A percentile compares a stretch with the other conserved stretches of the same genome.
phyloP scores from a whole-genome alignment of 176 grass and related monocot genomes.

The Musa itinerans region DNA sequence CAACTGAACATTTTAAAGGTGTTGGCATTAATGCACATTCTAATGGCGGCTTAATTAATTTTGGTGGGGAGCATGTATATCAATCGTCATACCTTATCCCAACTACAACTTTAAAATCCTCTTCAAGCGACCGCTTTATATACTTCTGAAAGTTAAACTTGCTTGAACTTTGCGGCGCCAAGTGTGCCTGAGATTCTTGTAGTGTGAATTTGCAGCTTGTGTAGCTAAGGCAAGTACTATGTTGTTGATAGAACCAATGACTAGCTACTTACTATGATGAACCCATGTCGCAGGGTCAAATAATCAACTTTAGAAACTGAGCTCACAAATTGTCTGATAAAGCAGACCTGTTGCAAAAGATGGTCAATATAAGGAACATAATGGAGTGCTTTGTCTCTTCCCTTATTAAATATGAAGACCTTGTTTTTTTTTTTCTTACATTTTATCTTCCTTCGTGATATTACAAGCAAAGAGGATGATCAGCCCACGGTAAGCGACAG shows the following conservation, averaged over 20 bases:
- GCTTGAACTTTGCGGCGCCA: conserved; percentile 9
- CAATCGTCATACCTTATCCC: conserved; percentile 6
- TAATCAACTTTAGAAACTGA: conserved; percentile 16
- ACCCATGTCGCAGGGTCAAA: conserved; percentile 11
- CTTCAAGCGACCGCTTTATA: conserved; percentile 16
- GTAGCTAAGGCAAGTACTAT: too few relatives aligned
- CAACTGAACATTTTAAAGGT: not conserved
- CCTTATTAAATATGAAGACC: not conserved
- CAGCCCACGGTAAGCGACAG: too few relatives aligned
- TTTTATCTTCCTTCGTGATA: too few relatives aligned
- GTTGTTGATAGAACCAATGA: not conserved
- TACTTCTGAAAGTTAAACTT: conserved; percentile 23
- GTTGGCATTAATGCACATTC: not conserved
- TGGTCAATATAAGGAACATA: not conserved
- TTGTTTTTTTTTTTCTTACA: not conserved
- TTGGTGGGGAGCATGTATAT: not conserved
- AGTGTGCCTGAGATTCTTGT: conserved; percentile 16
- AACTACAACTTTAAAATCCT: conserved; percentile 20
- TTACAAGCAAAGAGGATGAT: too few relatives aligned
- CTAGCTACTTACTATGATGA: conserved; percentile 4
- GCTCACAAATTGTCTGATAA: conserved; percentile 18
- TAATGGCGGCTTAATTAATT: not conserved
- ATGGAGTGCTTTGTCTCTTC: not conserved
- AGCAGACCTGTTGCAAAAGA: conserved; percentile 4
- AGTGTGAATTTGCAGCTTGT: not conserved